phyloP scores from a whole-genome alignment of 306 rosid genomes.

The Lupinus albus region DNA sequence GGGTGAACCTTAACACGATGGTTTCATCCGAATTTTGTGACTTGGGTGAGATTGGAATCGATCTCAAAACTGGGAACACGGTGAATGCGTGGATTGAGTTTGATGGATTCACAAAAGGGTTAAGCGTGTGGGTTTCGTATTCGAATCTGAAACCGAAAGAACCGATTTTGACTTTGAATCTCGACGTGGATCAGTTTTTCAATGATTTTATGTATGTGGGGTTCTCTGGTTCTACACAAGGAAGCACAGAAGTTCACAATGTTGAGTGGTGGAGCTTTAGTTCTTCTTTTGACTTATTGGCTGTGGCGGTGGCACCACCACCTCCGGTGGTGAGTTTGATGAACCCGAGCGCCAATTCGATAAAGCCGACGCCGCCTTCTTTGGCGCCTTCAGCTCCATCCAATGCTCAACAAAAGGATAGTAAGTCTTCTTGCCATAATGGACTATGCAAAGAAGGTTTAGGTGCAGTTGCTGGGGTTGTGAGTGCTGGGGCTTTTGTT shows the following conservation, averaged over 20 bases:
- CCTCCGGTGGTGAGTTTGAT: constrained; percentile 67
- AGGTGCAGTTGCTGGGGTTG: constrained; percentile 98
- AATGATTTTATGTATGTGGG: constrained; percentile 94
- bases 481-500: constrained; percentile 83
- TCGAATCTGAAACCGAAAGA: constrained; percentile 84
- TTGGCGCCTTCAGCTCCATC: constrained; percentile 58
- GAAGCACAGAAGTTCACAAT: constrained; percentile 86
- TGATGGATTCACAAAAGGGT: constrained; percentile 59
- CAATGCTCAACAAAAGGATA: constrained; percentile 48
- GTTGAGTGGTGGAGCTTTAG: constrained; percentile 94
- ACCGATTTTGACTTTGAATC: constrained; percentile 62
- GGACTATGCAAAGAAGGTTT: constrained; percentile 75
- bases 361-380: constrained; percentile 70
- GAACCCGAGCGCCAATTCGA: constrained; percentile 67
- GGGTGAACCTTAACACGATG: constrained; percentile 80
- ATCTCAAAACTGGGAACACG: constrained; percentile 79
- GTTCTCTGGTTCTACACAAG: constrained; percentile 93
- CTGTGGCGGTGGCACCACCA: constrained; percentile 30
- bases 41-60: constrained; percentile 59
- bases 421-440: constrained; percentile 73
- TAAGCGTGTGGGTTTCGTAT: constrained; percentile 76
- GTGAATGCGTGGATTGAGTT: constrained; percentile 93
- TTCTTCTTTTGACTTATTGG: constrained; percentile 55
- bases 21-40: constrained; percentile 64
- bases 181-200: constrained; percentile 70